These are phyloP conservation scores for Ehretia macrophylla DNA, from an alignment of 257 asterid genomes.

Conservation along the genomic window DNA sequence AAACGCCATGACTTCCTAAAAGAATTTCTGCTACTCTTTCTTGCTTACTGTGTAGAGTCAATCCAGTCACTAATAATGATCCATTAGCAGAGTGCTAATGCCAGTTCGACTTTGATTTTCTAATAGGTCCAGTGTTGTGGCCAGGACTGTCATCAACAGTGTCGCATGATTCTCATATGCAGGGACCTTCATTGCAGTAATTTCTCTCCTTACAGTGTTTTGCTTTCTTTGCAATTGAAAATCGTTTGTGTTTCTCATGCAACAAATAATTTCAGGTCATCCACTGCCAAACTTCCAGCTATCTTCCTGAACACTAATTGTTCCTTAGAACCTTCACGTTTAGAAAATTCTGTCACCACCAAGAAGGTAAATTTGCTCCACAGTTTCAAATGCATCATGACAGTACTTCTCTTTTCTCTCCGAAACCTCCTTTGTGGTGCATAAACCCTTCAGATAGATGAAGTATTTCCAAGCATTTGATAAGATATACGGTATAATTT, in stretches of 20 bases:
- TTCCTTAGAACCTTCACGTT: slow-evolving; percentile 26
- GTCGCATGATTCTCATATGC: slow-evolving; percentile 27
- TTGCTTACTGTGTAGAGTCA: not conserved
- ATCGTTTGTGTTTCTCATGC: slow-evolving; percentile 15
- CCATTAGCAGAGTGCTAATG: not conserved
- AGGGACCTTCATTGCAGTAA: slow-evolving; percentile 32
- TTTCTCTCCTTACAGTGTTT: slow-evolving; percentile 26
- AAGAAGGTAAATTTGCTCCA: slow-evolving; percentile 38
- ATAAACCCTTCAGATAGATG: not conserved
- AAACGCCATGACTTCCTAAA: slow-evolving; percentile 2
- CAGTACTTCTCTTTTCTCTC: not conserved
- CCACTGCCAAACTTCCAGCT: slow-evolving; percentile 31
- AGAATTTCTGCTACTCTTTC: no score
- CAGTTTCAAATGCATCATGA: slow-evolving; percentile 7
- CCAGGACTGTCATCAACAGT: slow-evolving; percentile 26
- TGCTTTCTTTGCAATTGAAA: slow-evolving; percentile 2
- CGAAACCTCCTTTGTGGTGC: slow-evolving; percentile 8
- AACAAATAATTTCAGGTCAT: slow-evolving; percentile 26
- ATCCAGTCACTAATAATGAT: not conserved
- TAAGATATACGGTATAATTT: not conserved
- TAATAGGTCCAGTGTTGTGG: slow-evolving; percentile 23
- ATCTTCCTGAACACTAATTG: slow-evolving; percentile 30
- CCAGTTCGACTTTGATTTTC: no score
- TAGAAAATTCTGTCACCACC: slow-evolving; percentile 9
- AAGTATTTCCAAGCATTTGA: not conserved